Base-by-base conservation (phyloP, 78 protist genomes). In the Cyanophora paradoxa region DNA sequence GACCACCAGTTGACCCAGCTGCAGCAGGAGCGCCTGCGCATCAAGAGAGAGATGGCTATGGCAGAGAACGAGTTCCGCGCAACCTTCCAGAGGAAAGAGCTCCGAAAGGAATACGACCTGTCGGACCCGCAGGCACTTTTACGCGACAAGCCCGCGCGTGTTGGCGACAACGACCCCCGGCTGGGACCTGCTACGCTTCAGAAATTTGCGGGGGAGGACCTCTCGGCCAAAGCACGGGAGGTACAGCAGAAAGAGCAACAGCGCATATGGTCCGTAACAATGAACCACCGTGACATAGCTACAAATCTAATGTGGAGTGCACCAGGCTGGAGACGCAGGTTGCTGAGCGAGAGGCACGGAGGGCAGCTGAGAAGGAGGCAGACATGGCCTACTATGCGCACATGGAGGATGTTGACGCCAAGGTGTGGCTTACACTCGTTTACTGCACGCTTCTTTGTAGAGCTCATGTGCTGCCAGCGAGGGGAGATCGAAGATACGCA, bases 131-230 rank as follows among this genome's bases (percentile, higher is more conserved):
- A 50, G 17, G 30, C 30, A 22, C 19, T 50, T 50, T 22, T 22
- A 19, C 17, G 19, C 17, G 57, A 50, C 19, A 17, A 50, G 17
- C 57, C 57, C 19, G 57, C 57, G 30, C 57, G 57, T 22, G 57
- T 50, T 22, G 67, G 67, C 16, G 67, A 62, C n/a, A 26, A 62
- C n/a, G 67, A 62, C n/a, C 67, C 67, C 16, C 20, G 19, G 22
- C 67, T 62, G 16, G 20, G 41, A 28, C 41, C n/a, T 28, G 20
- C 67, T 24, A 26, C 41, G 41, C 28, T 62, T 22, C 67, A 62
- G 28, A 62, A 19, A 19, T 28, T 62, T 22, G 67, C 20, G n/a
- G 67, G 67, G 36, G 67, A 62, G n/a, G 67, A 62, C n/a, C 67
- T 62, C n/a, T 22, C 24, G 19, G 17, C 20, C 28, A 26, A 16